phyloP scores from a whole-genome alignment of 805 yeast species.

The Blastobotrys attinorum region DNA sequence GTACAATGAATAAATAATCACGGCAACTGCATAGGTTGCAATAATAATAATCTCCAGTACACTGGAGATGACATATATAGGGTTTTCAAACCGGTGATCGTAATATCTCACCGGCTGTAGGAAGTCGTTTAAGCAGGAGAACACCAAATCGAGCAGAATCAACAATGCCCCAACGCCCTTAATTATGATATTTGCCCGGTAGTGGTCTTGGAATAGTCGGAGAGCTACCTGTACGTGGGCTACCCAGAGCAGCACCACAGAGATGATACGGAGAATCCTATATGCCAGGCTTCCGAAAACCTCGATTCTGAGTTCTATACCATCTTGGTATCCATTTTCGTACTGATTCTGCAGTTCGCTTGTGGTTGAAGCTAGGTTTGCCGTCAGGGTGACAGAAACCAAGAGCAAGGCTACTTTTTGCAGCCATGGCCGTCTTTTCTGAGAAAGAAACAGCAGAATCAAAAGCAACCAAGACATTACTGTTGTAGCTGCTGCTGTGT shows the following conservation, averaged over 20 bases:
- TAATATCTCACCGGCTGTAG: constrained; percentile 7
- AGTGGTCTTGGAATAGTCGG: constrained; percentile 23
- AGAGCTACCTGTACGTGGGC: constrained; percentile 49
- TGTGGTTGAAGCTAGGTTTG: constrained; percentile 41
- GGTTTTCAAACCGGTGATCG: constrained; percentile 25
- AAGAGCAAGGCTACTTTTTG: constrained; percentile 52
- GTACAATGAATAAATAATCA: constrained; percentile 33
- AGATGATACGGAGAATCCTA: constrained; percentile 35
- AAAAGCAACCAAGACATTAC: constrained; percentile 63
- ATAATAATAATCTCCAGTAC: constrained; percentile 27
- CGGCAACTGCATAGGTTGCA: constrained; percentile 27
- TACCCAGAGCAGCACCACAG: constrained; percentile 39
- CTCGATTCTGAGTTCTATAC: constrained; percentile 32
- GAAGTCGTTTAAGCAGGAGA: constrained; percentile 21
- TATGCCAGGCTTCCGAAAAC: constrained; percentile 34
- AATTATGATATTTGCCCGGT: constrained; percentile 24
- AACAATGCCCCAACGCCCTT: constrained; percentile 29
- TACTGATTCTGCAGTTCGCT: constrained; percentile 44
- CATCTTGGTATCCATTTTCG: constrained; percentile 44
- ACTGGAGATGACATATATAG: constrained; percentile 27
- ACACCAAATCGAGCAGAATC: constrained; percentile 24
- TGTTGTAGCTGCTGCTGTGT: constrained; percentile 26
- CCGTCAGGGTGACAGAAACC: constrained; percentile 47
- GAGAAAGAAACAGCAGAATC: constrained; percentile 45
- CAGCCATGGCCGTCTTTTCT: constrained; percentile 49